Evolutionary conservation across 768 basidiomycete genomes (phyloP).

Genomic region (Tremella fuciformis): DNA sequence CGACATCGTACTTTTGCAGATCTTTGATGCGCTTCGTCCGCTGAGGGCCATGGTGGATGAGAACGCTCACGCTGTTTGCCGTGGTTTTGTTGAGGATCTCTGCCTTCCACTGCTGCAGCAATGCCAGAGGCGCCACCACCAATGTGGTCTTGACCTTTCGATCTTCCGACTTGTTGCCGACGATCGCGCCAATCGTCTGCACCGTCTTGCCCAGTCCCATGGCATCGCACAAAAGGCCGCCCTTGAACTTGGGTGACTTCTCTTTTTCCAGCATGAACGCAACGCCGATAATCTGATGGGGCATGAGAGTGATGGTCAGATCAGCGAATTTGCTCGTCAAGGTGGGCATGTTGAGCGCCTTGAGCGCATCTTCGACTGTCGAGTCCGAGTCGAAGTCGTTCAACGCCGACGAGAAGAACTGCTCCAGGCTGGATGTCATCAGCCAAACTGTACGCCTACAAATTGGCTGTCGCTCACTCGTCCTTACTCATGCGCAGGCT

Average conservation of each 20-base stretch:
- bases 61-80: slow-evolving; percentile 55
- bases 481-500: background rate
- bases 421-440: slow-evolving; percentile 25
- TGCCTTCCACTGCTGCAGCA: slow-evolving; percentile 65
- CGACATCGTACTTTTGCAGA: slow-evolving; percentile 62
- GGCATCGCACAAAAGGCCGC: slow-evolving; percentile 57
- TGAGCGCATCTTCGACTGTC: slow-evolving; percentile 61
- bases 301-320: slow-evolving; percentile 64
- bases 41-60: slow-evolving; percentile 65
- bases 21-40: slow-evolving; percentile 57
- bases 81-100: slow-evolving; percentile 67
- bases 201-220: slow-evolving; percentile 62
- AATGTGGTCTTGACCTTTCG: slow-evolving; percentile 63
- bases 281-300: slow-evolving; percentile 66
- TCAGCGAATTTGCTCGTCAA: slow-evolving; percentile 60
- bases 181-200: slow-evolving; percentile 64
- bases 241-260: slow-evolving; percentile 27
- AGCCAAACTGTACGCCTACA: background rate
- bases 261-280: slow-evolving; percentile 68
- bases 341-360: slow-evolving; percentile 58
- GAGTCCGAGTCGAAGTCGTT: slow-evolving; percentile 54
- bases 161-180: slow-evolving; percentile 59
- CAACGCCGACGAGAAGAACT: slow-evolving; percentile 41
- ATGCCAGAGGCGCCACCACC: slow-evolving; percentile 65
- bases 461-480: slow-evolving; percentile 8